Conservation (phyloP, 2,329 filamentous ascomycete genomes). For the Lachnellula occidentalis region DNA sequence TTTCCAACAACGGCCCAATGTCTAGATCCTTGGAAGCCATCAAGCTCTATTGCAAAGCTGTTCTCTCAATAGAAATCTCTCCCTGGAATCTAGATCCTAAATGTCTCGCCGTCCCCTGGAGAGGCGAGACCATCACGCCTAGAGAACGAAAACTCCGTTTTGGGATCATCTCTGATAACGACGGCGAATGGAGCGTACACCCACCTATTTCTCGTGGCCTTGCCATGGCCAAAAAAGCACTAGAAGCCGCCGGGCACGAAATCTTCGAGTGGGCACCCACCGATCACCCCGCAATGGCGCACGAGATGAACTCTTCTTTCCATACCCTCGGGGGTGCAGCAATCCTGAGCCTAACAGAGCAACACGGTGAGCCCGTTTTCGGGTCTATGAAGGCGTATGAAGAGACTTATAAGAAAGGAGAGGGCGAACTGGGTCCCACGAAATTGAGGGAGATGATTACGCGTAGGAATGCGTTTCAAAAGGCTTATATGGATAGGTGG, state of each 20-base stretch:
- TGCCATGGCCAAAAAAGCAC: conserved; percentile 29
- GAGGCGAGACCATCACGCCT: conserved; percentile 30
- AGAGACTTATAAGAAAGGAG: conserved; percentile 22
- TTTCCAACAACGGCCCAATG: conserved; percentile 36
- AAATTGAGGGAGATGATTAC: conserved; percentile 30
- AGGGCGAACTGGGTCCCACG: conserved; percentile 25
- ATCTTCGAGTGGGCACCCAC: conserved; percentile 32
- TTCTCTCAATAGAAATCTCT: conserved; percentile 29
- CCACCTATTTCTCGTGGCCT: conserved; percentile 35
- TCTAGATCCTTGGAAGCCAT: conserved; percentile 31
- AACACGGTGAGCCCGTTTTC: conserved; percentile 27
- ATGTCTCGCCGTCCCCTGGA: conserved; percentile 35
- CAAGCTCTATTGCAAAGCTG: conserved; percentile 33
- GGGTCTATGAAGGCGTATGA: conserved; percentile 29
- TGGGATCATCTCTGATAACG: conserved; percentile 33
- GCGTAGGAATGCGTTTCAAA: conserved; percentile 31
- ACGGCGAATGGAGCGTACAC: conserved; percentile 33
- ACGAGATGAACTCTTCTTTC: conserved; percentile 28
- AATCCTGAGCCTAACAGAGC: conserved; percentile 25
- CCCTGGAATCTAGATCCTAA: conserved; percentile 37
- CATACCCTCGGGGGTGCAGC: conserved; percentile 31
- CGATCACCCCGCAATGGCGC: conserved; percentile 30
- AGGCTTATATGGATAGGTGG: conserved; percentile 34
- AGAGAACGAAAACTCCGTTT: conserved; percentile 33
- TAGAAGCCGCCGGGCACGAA: conserved; percentile 34